Conservation (phyloP, 139 green algal genomes). For the Chlorella sp. region DNA sequence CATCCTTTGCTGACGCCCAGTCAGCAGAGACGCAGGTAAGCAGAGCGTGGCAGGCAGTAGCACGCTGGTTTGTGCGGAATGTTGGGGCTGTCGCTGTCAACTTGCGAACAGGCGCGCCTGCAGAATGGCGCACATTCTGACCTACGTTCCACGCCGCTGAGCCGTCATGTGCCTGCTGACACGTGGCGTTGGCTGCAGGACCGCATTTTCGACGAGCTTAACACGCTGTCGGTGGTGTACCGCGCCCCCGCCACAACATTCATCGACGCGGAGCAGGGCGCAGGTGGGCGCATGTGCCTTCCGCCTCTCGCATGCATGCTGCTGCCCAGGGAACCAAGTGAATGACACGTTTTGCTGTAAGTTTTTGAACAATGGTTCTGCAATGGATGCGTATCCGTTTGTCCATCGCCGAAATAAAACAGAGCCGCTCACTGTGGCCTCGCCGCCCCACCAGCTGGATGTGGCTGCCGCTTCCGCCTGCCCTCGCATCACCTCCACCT, state of each 20-base stretch:
- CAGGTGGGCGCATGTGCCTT: not conserved
- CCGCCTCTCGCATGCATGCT: too few relatives aligned
- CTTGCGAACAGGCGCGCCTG: too few relatives aligned
- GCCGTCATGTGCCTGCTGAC: not conserved
- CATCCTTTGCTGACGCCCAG: conserved; percentile 64
- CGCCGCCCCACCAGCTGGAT: too few relatives aligned
- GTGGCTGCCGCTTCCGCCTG: too few relatives aligned
- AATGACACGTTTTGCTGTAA: too few relatives aligned
- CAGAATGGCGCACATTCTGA: not conserved
- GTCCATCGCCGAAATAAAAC: too few relatives aligned
- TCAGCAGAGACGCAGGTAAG: conserved; percentile 60
- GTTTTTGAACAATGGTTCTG: too few relatives aligned
- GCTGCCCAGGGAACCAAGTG: too few relatives aligned
- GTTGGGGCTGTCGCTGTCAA: too few relatives aligned
- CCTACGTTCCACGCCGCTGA: not conserved
- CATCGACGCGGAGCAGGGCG: conserved; percentile 28
- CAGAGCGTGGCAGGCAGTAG: not conserved
- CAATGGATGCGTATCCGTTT: too few relatives aligned
- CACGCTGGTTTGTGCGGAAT: not conserved
- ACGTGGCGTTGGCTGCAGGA: conserved; percentile 37
- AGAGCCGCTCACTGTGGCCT: too few relatives aligned
- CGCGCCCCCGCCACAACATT: conserved; percentile 61
- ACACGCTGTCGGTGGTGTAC: conserved; percentile 89
- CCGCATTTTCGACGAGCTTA: conserved; percentile 95
- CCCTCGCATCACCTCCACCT: too few relatives aligned